These are phyloP conservation scores for Teratosphaeria destructans DNA, from an alignment of 2,329 filamentous ascomycete species.

Conservation along the genomic window DNA sequence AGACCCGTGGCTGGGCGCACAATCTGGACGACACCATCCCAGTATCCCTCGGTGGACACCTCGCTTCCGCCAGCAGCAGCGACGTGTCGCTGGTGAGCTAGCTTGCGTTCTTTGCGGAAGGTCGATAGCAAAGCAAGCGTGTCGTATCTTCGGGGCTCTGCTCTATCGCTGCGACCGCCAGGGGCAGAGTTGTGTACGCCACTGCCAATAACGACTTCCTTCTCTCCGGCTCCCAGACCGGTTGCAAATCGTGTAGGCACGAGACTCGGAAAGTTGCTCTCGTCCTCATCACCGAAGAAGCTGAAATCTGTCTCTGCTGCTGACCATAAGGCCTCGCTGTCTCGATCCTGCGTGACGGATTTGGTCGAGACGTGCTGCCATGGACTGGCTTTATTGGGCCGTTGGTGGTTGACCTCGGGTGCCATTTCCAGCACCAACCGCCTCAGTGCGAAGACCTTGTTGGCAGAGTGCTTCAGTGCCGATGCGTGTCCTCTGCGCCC, in stretches of 20 bases:
- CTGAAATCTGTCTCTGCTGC: conserved; percentile 48
- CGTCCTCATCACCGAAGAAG: conserved; percentile 47
- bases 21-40: conserved; percentile 49
- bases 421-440: conserved; percentile 48
- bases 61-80: conserved; percentile 24
- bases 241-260: conserved; percentile 12
- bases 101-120: conserved; percentile 44
- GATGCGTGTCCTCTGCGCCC: conserved; percentile 41
- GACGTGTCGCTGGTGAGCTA: conserved; percentile 33
- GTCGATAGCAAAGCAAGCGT: conserved; percentile 43
- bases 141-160: conserved; percentile 31
- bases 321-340: conserved; percentile 50
- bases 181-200: neutral
- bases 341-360: conserved; percentile 49
- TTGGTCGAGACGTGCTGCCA: conserved; percentile 37
- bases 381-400: conserved; percentile 29
- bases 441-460: conserved; percentile 41
- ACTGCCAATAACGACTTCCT: conserved; percentile 10
- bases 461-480: conserved; percentile 31
- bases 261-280: conserved; percentile 22
- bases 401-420: conserved; percentile 19
- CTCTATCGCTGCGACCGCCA: neutral
- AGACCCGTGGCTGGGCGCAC: conserved; percentile 31
- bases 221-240: conserved; percentile 9
- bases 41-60: conserved; percentile 44